Evolutionary conservation across 2,329 filamentous ascomycete genomes (phyloP), one percentile per base, ranked within the genome.

Genomic region (Ramularia endophylla): DNA sequence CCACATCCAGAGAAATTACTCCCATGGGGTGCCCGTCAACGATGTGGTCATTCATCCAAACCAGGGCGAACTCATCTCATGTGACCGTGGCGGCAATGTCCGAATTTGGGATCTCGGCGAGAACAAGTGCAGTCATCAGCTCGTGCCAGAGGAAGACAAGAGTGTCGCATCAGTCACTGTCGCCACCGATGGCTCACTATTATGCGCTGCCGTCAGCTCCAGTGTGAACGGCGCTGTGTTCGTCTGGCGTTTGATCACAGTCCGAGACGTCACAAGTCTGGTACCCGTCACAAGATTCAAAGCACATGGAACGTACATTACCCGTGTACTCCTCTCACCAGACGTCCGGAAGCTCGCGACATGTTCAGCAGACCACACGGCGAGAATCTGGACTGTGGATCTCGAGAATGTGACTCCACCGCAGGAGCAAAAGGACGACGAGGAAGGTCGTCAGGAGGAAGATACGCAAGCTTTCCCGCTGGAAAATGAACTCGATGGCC

Each of bases 1-100:
- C 33, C 81, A 77, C 43, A 80, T 97, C 40, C 92, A 98, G 67
- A 80, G 92, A 40, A 95, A 90, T 66, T 98, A 98, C 64, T 83
- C 78, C 53, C 92, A 98, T 63, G 85, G 84, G 39, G 83, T 81
- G 25, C 81, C 92, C 0, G 92, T 90, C 38, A 98, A 95, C 60
- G 92, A 98, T 65, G 92, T 98, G 7, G 92, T 97, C n/a, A 98
- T 98, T 42, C 92, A 98, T 64, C 92, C 92, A 0, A 98, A 98
- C 61, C 92, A 98, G 69, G 92, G 90, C 46, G 92, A 98, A 70
- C 83, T 98, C 47, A 95, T 98, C 59, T 94, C 87, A 63, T 95
- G 90, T 63, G 92, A 98, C 63, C 81, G 90, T 25, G 83, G 85
- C 35, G 92, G 92, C 35, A 94, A 88, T 63, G 87, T 98, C 46